Percentiles rank a stretch among this genome's conserved stretches.
phyloP scores from a whole-genome alignment of 75 land plant genomes.

The Cunninghamia lanceolata region DNA sequence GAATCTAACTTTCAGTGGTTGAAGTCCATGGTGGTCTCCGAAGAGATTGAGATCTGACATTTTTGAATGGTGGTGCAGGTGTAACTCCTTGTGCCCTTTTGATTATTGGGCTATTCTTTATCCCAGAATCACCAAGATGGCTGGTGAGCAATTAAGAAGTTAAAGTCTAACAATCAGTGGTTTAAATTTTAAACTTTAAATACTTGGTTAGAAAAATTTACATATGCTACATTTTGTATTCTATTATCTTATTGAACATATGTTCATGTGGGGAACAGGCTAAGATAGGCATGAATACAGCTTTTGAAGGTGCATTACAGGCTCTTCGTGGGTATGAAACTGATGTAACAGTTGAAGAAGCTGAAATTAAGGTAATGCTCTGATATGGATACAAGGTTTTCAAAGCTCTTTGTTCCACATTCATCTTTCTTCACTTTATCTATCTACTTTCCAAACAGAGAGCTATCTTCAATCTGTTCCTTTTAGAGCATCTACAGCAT shows the following conservation, averaged over 20 bases:
- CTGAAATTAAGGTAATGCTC: slow-evolving; percentile 76
- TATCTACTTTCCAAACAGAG: neutral
- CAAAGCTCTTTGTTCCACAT: neutral
- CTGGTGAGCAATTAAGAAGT: slow-evolving; percentile 51
- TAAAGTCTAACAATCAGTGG: neutral
- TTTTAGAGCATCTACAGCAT: neutral
- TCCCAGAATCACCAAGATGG: slow-evolving; percentile 98
- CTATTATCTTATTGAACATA: neutral
- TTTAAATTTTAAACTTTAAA: neutral
- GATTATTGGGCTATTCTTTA: slow-evolving; percentile 79
- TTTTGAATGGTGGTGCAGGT: slow-evolving; percentile 37
- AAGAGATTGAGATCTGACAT: neutral
- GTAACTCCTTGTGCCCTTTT: slow-evolving; percentile 71
- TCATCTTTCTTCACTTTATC: neutral
- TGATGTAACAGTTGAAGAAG: slow-evolving; percentile 79
- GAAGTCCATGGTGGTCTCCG: neutral
- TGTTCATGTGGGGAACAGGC: slow-evolving; percentile 49
- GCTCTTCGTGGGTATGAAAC: slow-evolving; percentile 80
- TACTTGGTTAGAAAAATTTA: neutral
- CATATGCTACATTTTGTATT: neutral
- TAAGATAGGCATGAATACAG: slow-evolving; percentile 75
- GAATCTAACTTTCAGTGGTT: neutral
- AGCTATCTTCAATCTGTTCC: neutral
- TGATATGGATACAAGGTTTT: neutral
- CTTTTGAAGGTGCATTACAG: slow-evolving; percentile 76